phyloP scores from a whole-genome alignment of 2,329 filamentous ascomycete species.

The Claviceps pazoutovae region DNA sequence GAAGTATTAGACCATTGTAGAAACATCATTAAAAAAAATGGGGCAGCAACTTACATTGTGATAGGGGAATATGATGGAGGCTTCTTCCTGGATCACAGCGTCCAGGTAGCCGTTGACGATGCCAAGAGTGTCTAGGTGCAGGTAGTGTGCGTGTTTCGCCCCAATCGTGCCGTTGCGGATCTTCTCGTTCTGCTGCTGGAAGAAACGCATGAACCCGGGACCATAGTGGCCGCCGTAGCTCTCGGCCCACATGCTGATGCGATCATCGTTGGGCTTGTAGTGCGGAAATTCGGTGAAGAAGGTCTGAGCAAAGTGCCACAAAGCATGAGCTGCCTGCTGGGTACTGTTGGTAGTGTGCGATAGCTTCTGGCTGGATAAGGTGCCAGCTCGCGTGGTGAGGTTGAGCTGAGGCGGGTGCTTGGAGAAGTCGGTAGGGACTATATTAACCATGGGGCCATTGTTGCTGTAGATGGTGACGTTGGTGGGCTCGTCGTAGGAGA shows the following conservation, averaged over 20 bases:
- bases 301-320: constrained; percentile 54
- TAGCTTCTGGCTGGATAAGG: constrained; percentile 17
- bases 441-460: constrained; percentile 31
- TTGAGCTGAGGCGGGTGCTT: constrained; percentile 23
- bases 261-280: constrained; percentile 38
- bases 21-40: background rate
- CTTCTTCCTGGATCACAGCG: constrained; percentile 42
- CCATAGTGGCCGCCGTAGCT: constrained; percentile 60
- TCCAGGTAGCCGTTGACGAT: constrained; percentile 61
- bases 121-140: constrained; percentile 46
- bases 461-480: constrained; percentile 44
- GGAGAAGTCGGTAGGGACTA: constrained; percentile 23
- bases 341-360: constrained; percentile 32
- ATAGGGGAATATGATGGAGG: constrained; percentile 40
- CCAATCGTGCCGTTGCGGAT: constrained; percentile 16
- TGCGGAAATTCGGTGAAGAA: constrained; percentile 45
- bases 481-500: constrained; percentile 50
- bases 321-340: constrained; percentile 37
- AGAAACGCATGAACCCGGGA: constrained; percentile 43
- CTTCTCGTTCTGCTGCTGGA: constrained; percentile 48
- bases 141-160: constrained; percentile 30
- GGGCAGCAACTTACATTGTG: constrained; percentile 36
- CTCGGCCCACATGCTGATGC: constrained; percentile 53
- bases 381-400: constrained; percentile 22
- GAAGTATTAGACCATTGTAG: background rate